Percentiles rank a stretch among this genome's conserved stretches.
These are phyloP conservation scores for Penicillium daleae DNA, from an alignment of 495 filamentous ascomycete genomes.

Conservation along the genomic window DNA sequence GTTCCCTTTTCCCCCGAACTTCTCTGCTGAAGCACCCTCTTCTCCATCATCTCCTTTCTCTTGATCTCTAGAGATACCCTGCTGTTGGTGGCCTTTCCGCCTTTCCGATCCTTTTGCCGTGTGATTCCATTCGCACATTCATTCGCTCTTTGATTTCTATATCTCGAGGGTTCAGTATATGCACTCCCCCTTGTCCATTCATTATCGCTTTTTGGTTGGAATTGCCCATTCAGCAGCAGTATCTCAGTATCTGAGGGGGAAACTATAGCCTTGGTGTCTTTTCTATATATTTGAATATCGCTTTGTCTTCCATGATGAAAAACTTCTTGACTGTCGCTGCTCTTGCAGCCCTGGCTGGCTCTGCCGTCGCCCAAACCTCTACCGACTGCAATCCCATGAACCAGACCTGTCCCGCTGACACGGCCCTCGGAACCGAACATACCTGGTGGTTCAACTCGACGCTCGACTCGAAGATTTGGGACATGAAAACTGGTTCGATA, in stretches of 20 bases:
- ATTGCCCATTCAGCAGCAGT: slow-evolving; percentile 11
- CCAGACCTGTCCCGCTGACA: slow-evolving; percentile 64
- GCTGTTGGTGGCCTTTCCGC: slow-evolving; percentile 22
- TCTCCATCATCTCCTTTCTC: slow-evolving; percentile 9
- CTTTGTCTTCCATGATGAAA: slow-evolving; percentile 26
- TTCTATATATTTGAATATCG: neutral
- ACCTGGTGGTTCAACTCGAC: slow-evolving; percentile 66
- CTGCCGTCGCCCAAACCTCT: slow-evolving; percentile 44
- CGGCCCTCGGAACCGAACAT: slow-evolving; percentile 65
- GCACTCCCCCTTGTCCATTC: slow-evolving; percentile 24
- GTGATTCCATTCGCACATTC: slow-evolving; percentile 39
- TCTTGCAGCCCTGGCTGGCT: slow-evolving; percentile 31
- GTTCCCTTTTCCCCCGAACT: slow-evolving; percentile 16
- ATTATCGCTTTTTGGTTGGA: slow-evolving; percentile 12
- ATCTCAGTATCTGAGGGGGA: slow-evolving; percentile 5
- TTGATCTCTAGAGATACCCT: slow-evolving; percentile 3
- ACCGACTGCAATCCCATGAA: slow-evolving; percentile 71
- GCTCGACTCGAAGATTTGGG: slow-evolving; percentile 59
- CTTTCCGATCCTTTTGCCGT: slow-evolving; percentile 32
- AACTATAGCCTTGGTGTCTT: neutral
- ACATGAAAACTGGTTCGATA: slow-evolving; percentile 62
- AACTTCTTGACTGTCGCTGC: slow-evolving; percentile 31
- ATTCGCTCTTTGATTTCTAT: slow-evolving; percentile 38
- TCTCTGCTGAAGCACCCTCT: slow-evolving; percentile 5
- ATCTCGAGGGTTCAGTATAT: slow-evolving; percentile 15